Percentiles rank a stretch among this genome's conserved stretches.
Evolutionary conservation across 306 rosid species (phyloP).

Genomic region (Medicago ruthenica): DNA sequence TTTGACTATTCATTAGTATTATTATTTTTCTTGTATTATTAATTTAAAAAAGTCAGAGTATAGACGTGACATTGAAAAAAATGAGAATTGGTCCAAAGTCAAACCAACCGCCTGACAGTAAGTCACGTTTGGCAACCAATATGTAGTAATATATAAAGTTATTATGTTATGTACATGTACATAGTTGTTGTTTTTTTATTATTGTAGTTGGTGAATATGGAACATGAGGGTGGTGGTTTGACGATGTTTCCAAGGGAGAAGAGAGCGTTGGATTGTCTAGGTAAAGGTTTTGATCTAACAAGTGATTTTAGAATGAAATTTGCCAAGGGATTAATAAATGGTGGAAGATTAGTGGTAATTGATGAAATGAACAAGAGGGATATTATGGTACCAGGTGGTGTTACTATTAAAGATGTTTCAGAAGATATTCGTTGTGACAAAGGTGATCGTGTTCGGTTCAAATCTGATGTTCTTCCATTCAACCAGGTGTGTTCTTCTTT

Average conservation of each 20-base stretch:
- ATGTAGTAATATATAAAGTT: neutral
- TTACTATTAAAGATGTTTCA: conserved; percentile 64
- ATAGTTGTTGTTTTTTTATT: neutral
- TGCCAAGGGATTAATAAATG: conserved; percentile 56
- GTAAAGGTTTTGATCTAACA: conserved; percentile 87
- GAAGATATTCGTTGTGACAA: conserved; percentile 82
- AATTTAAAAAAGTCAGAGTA: neutral
- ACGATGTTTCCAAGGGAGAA: conserved; percentile 46
- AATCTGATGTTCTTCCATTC: conserved; percentile 90
- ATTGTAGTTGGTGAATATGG: conserved; percentile 29
- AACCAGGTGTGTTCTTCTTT: conserved; percentile 60
- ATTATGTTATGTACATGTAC: neutral
- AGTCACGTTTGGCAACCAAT: conserved; percentile 31
- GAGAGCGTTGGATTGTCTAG: conserved; percentile 78
- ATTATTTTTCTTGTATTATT: neutral
- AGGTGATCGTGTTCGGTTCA: conserved; percentile 92
- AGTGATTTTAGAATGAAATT: conserved; percentile 84
- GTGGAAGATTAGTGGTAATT: conserved; percentile 68
- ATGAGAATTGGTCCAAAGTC: conserved; percentile 3
- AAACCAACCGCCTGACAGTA: neutral
- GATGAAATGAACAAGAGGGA: conserved; percentile 73
- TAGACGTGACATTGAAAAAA: neutral
- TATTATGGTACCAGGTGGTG: conserved; percentile 75
- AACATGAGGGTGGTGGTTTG: conserved; percentile 33
- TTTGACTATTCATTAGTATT: neutral